Evolutionary conservation across 2,329 filamentous ascomycete genomes (phyloP).

Genomic region (Aureobasidium sp.): DNA sequence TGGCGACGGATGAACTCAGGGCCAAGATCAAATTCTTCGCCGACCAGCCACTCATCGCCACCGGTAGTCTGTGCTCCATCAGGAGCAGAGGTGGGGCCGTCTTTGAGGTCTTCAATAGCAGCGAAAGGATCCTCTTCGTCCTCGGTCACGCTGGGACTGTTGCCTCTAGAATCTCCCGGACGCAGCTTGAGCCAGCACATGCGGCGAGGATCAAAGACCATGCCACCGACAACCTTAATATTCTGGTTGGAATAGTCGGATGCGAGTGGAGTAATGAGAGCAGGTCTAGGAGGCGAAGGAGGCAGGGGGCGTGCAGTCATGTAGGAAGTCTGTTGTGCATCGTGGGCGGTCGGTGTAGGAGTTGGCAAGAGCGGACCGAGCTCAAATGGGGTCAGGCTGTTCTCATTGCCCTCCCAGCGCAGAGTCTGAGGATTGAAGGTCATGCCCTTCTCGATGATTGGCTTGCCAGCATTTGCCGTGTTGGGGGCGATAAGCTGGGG

Average conservation of each 20-base stretch:
- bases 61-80: slow-evolving; percentile 17
- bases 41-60: slow-evolving; percentile 61
- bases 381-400: slow-evolving; percentile 73
- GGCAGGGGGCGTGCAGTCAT: slow-evolving; percentile 23
- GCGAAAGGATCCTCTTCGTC: slow-evolving; percentile 90
- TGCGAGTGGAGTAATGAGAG: slow-evolving; percentile 79
- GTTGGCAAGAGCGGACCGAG: slow-evolving; percentile 30
- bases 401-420: slow-evolving; percentile 95
- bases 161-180: slow-evolving; percentile 23
- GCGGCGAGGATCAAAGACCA: slow-evolving; percentile 94
- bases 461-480: slow-evolving; percentile 17
- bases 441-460: slow-evolving; percentile 74
- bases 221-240: slow-evolving; percentile 90
- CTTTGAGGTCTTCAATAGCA: slow-evolving; percentile 86
- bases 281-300: slow-evolving; percentile 50
- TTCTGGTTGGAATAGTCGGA: slow-evolving; percentile 63
- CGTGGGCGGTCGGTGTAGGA: slow-evolving; percentile 31
- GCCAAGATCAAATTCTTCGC: slow-evolving; percentile 93
- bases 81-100: slow-evolving; percentile 38
- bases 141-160: slow-evolving; percentile 54
- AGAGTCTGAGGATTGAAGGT: slow-evolving; percentile 82
- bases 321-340: slow-evolving; percentile 29
- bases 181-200: slow-evolving; percentile 93
- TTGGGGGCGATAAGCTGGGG: slow-evolving; percentile 34
- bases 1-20: slow-evolving; percentile 88